Evolutionary conservation across 768 basidiomycete species (phyloP), one percentile per base, ranked within the genome.

Genomic region (Hemileccinum rubropunctum): DNA sequence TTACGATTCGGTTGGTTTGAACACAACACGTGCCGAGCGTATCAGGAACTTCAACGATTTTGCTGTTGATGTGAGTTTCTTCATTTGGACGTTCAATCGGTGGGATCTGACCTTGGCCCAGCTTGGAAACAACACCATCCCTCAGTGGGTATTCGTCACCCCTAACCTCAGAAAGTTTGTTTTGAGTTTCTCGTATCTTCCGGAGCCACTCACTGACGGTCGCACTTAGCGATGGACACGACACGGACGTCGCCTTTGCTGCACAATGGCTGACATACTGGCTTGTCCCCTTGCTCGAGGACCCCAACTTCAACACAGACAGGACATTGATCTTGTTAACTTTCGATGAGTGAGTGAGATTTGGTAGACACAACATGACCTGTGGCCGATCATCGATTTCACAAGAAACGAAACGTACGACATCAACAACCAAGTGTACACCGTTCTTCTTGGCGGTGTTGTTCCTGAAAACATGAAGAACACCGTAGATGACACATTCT

Each of bases 11-110:
- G 71, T 84, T 26, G 72, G 74, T 5, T 60, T 57, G 35, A 71
- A 73, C 18, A 48, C 74, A 1, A 53, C 63, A 0, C 80, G 82
- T 26, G 66, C 66, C 14, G 56, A 58, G 8, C 72, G 74, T 17
- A 71, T 77, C 55, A 73, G 82, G 28, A 83, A 80, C 62, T 83
- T 82, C 62, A 84, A 82, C 53, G 73, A 83, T 56, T 81, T 84
- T 47, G 75, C 77, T 3, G 64, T 69, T n/a, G 83, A 84, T 54
- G 64, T 82, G 14, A 49, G 61, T 21, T 9, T 6, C 23, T 41
- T 34, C 9, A 18, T 28, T 11, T 27, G 20, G 20, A 27, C 15
- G 3, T 20, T 30, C 1, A 2, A 10, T 26, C 33, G 15, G 6
- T 18, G 1, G 27, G 26, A 18, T 9, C 30, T 42, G 23, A 39